Percentiles rank a stretch among this genome's conserved stretches.
phyloP scores from a whole-genome alignment of 441 rosid genomes.

The Pelargonium fulgidum region DNA sequence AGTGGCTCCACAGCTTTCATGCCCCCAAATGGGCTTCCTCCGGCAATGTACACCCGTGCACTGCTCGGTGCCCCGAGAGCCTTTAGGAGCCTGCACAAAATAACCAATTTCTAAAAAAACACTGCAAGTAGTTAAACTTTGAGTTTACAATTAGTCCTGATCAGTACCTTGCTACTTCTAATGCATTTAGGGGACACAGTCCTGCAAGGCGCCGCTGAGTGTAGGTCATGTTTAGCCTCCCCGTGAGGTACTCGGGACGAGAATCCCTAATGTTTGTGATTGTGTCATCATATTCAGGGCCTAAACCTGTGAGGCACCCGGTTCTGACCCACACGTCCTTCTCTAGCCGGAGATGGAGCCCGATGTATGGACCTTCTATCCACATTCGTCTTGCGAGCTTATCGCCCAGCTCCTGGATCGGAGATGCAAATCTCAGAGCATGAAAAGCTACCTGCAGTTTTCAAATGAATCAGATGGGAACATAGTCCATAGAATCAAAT shows the following conservation, averaged over 20 bases:
- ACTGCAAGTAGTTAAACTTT: too few relatives aligned
- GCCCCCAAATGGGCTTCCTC: slow-evolving; percentile 76
- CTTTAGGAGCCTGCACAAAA: slow-evolving; percentile 31
- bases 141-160: too few relatives aligned
- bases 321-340: slow-evolving; percentile 86
- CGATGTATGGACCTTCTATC: slow-evolving; percentile 77
- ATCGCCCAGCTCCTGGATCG: slow-evolving; percentile 58
- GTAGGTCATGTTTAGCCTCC: slow-evolving; percentile 51
- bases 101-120: too few relatives aligned
- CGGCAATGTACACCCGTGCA: slow-evolving; percentile 56
- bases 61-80: slow-evolving; percentile 55
- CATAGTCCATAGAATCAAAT: too few relatives aligned
- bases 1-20: slow-evolving; percentile 50
- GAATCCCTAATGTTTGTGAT: slow-evolving; percentile 35
- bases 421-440: slow-evolving; percentile 57
- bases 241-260: slow-evolving; percentile 52
- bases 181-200: slow-evolving; percentile 59
- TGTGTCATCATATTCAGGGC: slow-evolving; percentile 41
- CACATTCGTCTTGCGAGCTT: slow-evolving; percentile 70
- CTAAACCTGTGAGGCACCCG: slow-evolving; percentile 76
- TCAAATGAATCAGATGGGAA: too few relatives aligned
- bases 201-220: slow-evolving; percentile 57
- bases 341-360: slow-evolving; percentile 72
- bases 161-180: slow-evolving; percentile 53
- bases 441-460: slow-evolving; percentile 65